Percentiles rank a stretch among this genome's conserved stretches.
Conservation (phyloP, 2,329 filamentous ascomycete species). For the Colletotrichum eremochloae region DNA sequence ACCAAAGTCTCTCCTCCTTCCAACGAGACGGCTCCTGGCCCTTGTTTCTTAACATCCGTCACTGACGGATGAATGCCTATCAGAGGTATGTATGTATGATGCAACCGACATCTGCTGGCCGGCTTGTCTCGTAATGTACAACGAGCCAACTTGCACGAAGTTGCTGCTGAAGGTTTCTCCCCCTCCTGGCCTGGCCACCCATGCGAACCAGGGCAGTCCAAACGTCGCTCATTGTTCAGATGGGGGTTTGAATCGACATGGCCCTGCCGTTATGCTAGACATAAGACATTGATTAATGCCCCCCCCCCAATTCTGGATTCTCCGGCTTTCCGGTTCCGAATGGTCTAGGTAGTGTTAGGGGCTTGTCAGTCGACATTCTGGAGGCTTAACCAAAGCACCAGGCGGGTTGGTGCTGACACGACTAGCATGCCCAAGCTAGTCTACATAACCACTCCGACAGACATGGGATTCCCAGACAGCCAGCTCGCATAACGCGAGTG, state of each 20-base stretch:
- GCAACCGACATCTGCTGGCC: constrained; percentile 15
- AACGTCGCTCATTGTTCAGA: constrained; percentile 39
- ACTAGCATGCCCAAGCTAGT: not conserved
- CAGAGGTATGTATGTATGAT: constrained; percentile 10
- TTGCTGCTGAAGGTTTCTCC: constrained; percentile 21
- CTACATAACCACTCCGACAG: not conserved
- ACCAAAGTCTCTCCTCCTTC: not conserved
- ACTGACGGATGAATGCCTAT: not conserved
- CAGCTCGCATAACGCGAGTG: not conserved
- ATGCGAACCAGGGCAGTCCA: constrained; percentile 31
- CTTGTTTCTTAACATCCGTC: constrained; percentile 2
- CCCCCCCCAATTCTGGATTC: not conserved
- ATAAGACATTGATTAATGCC: not conserved
- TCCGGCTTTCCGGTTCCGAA: constrained; percentile 32
- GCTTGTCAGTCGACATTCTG: constrained; percentile 22
- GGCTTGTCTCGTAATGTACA: not conserved
- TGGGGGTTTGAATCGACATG: constrained; percentile 25
- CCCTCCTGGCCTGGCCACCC: constrained; percentile 5
- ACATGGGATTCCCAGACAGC: constrained; percentile 8
- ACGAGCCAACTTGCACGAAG: not conserved
- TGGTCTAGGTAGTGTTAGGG: not conserved
- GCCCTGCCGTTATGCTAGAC: constrained; percentile 25
- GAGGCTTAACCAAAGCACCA: constrained; percentile 21
- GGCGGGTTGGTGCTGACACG: not conserved
- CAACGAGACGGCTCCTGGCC: not conserved